Base-by-base conservation (phyloP, 768 basidiomycete species). In the Russula sp. region DNA sequence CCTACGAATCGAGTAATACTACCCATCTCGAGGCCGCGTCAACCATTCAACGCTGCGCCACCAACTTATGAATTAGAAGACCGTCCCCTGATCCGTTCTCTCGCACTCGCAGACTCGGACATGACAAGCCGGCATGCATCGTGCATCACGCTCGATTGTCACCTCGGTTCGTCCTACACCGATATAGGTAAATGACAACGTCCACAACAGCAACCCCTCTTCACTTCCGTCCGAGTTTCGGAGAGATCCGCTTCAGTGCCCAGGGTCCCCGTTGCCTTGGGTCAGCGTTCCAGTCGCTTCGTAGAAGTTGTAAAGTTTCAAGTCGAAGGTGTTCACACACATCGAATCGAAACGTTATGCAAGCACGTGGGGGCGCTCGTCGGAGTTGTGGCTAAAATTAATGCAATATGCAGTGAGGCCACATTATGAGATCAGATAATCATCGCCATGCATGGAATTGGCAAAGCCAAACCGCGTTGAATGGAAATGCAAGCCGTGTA, bases 361-460 rank as follows among this genome's bases (percentile, higher is more conserved):
- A 43, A 32, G 38, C 14, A 16, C 35, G 22, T 20, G 48, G 2
- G 51, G 16, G 29, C 29, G 25, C 32, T 13, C 22, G 22, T 57
- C 56, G 49, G 45, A 57, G 61, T 52, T 61, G 29, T 52, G 56
- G 29, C 13, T 46, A 20, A 57, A 45, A 51, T 46, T 39, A 52
- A 57, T 49, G 32, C 18, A 8, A 36, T 49, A 18, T n/a, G 41
- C 41, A 11, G 32, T 56, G 54, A 56, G 20, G 47, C 45, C 47
- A 43, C 48, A 48, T 48, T 57, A 50, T 56, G 11, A 36, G 45
- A 56, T 50, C 54, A 49, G 60, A 61, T 61, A 42, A 56, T 42
- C 16, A 61, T 56, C 60, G 55, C 60, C 48, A 57, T 38, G 55
- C 48, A 57, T 38, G 48, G 35, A 57, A 39, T 41, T 29, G 43